Conservation (phyloP, 805 yeast species). For the Myxozyma monticola region DNA sequence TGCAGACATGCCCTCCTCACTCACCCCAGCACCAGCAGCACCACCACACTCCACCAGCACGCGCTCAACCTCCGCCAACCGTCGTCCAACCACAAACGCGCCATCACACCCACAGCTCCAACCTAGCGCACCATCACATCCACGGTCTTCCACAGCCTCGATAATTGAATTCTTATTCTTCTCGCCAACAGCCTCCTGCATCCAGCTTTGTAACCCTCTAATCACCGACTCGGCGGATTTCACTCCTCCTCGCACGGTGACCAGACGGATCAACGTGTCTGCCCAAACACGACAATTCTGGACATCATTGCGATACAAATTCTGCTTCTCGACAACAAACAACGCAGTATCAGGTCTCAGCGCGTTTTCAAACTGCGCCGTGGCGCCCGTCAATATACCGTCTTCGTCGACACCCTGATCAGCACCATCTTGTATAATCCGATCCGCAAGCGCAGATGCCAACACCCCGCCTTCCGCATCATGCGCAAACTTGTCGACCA, state of each 20-base stretch:
- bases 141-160: conserved; percentile 1
- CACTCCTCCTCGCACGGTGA: too few species aligned
- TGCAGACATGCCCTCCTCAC: conserved; percentile 1
- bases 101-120: conserved; percentile 15
- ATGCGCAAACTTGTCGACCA: conserved; percentile 9
- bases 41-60: conserved; percentile 2
- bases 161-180: too few species aligned
- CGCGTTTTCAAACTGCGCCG: conserved; percentile 32
- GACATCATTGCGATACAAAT: conserved; percentile 58
- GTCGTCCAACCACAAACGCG: conserved; percentile 18
- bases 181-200: too few species aligned
- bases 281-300: conserved; percentile 16
- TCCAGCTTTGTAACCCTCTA: too few species aligned
- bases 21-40: not conserved
- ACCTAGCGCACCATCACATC: conserved; percentile 23
- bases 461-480: conserved; percentile 6
- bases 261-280: conserved; percentile 1
- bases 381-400: conserved; percentile 7
- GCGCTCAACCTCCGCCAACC: conserved; percentile 1
- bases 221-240: too few species aligned
- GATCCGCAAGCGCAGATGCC: conserved; percentile 2
- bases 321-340: conserved; percentile 67
- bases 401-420: too few species aligned
- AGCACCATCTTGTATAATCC: not conserved
- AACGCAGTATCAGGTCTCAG: conserved; percentile 42